Percentiles rank a stretch among this genome's conserved stretches.
These are phyloP conservation scores for Pestalotiopsis fici DNA, from an alignment of 2,329 filamentous ascomycete genomes.

Conservation along the genomic window DNA sequence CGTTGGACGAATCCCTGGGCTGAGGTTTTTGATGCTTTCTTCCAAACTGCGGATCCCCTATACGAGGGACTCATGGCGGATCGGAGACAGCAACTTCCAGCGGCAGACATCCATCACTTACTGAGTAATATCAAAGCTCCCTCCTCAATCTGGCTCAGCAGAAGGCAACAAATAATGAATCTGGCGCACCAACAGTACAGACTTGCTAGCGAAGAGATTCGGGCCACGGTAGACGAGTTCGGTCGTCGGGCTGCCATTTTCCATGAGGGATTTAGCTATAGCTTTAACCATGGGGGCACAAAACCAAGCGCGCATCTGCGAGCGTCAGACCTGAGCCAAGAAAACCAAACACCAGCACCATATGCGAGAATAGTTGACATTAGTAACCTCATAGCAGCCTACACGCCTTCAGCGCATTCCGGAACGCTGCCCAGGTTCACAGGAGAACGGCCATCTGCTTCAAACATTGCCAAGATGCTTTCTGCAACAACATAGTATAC, in stretches of 20 bases:
- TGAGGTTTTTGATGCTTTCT: not conserved
- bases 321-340: not conserved
- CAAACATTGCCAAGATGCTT: not conserved
- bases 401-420: not conserved
- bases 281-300: not conserved
- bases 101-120: not conserved
- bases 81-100: not conserved
- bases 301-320: not conserved
- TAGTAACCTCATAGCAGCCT: not conserved
- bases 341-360: not conserved
- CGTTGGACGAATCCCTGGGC: not conserved
- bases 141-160: not conserved
- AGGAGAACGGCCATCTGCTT: not conserved
- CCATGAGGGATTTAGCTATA: not conserved
- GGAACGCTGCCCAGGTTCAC: not conserved
- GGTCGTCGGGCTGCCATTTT: not conserved
- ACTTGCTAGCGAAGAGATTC: conserved; percentile 18
- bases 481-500: not conserved
- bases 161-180: conserved; percentile 13
- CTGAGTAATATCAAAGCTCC: not conserved
- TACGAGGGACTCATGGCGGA: not conserved
- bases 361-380: not conserved
- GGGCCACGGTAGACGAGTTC: conserved; percentile 19
- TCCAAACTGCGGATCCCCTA: not conserved
- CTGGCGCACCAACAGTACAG: conserved; percentile 21